Conservation (phyloP, 495 filamentous ascomycete species). For the Baudoinia panamericana region DNA sequence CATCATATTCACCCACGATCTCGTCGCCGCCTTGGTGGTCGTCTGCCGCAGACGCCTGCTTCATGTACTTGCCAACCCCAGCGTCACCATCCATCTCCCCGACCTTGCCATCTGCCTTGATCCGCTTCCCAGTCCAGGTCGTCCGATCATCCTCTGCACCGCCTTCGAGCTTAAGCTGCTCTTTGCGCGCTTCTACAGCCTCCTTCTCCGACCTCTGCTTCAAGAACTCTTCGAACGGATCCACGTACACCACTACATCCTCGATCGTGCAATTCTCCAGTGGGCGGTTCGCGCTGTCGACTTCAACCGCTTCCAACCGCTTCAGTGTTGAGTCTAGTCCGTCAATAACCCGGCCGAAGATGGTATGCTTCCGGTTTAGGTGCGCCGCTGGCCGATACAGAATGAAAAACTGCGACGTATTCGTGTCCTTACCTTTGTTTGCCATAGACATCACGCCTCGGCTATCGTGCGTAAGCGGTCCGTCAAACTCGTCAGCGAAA, state of each 20-base stretch:
- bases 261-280: conserved; percentile 62
- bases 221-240: conserved; percentile 88
- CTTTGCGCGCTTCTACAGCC: conserved; percentile 26
- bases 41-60: conserved; percentile 37
- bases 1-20: conserved; percentile 43
- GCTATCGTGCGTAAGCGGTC: conserved; percentile 63
- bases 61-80: conserved; percentile 74
- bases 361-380: conserved; percentile 89
- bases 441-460: conserved; percentile 66
- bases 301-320: conserved; percentile 58
- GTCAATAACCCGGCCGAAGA: conserved; percentile 76
- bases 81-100: conserved; percentile 34
- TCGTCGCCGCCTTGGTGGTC: conserved; percentile 35
- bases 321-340: conserved; percentile 55
- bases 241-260: conserved; percentile 76
- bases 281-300: conserved; percentile 56
- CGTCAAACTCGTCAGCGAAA: conserved; percentile 87
- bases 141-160: conserved; percentile 67
- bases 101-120: conserved; percentile 35
- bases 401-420: conserved; percentile 91
- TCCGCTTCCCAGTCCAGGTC: conserved; percentile 79
- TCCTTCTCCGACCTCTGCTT: conserved; percentile 45
- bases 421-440: conserved; percentile 96
- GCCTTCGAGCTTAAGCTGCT: conserved; percentile 31
- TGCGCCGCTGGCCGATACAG: conserved; percentile 71